Conservation (phyloP, 1,284 basidiomycete genomes). For the Thecaphora thlaspeos region DNA sequence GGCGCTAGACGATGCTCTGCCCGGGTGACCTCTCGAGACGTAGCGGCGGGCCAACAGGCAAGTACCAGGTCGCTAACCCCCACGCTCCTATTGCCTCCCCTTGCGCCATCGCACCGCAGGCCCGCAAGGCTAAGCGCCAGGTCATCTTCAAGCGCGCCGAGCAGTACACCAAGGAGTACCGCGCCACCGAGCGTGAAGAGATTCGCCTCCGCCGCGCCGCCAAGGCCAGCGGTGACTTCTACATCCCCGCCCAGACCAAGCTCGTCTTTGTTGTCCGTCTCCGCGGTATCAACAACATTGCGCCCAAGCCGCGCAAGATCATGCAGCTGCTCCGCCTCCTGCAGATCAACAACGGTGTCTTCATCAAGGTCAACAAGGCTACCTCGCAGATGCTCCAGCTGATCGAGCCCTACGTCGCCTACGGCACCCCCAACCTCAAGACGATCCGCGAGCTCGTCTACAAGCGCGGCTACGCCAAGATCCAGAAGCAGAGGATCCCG, state of each 20-base stretch:
- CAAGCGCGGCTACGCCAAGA: slow-evolving; percentile 99
- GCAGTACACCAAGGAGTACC: slow-evolving; percentile 96
- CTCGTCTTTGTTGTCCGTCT: slow-evolving; percentile 95
- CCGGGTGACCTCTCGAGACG: too few relatives aligned
- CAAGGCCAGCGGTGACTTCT: slow-evolving; percentile 90
- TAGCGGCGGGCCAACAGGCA: too few relatives aligned
- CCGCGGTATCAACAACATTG: slow-evolving; percentile 95
- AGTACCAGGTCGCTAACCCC: too few relatives aligned
- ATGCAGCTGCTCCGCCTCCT: slow-evolving; percentile 95
- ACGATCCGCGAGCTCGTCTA: slow-evolving; percentile 96
- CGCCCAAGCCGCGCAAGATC: slow-evolving; percentile 98
- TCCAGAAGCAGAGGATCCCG: slow-evolving; percentile 95
- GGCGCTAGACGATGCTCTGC: too few relatives aligned
- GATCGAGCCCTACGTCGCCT: slow-evolving; percentile 90
- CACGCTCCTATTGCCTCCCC: not conserved
- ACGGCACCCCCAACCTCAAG: slow-evolving; percentile 90
- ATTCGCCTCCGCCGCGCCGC: slow-evolving; percentile 91
- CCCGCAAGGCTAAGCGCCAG: slow-evolving; percentile 73
- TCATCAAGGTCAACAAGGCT: slow-evolving; percentile 94
- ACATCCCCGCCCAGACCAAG: slow-evolving; percentile 93
- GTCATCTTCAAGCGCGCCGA: slow-evolving; percentile 99
- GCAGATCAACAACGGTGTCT: slow-evolving; percentile 99
- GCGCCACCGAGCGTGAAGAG: slow-evolving; percentile 89
- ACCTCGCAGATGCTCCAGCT: slow-evolving; percentile 97
- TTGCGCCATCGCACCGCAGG: not conserved